Evolutionary conservation across 345 rosid genomes (phyloP), one percentile per base, ranked within the genome.

Genomic region (Eutrema yunnanense): DNA sequence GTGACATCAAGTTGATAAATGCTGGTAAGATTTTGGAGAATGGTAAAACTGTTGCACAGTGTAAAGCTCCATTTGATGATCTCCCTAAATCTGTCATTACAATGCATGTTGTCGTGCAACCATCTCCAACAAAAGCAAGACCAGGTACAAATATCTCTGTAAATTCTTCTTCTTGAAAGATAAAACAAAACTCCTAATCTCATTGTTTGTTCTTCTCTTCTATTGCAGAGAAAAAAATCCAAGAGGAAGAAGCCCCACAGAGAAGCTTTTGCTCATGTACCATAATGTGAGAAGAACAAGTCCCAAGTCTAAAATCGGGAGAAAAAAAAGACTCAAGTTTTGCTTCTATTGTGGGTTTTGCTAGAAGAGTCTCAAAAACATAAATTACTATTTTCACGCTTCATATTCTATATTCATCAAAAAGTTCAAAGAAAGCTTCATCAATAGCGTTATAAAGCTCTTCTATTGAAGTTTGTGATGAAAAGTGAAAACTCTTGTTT

Each of bases 71-170:
- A 4, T 91, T 88, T 72, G 96, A 88, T 32, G 92, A 89, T 62
- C 90, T 91, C 68, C 83, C 88, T 5, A 82, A 79, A 49, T 89
- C 84, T 13, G 85, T 84, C 62, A 89, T 91, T 56, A 91, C 92
- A 69, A 95, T 95, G 99, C 99, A 95, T 67, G 97, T 95, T 64
- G 96, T 91, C 5, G 96, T 89, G 78, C 97, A 91, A 81, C 93
- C 87, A 51, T 79, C 96, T 68, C 57, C 84, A 58, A 74, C 86
- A 1, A 91, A 91, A 80, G 75, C 89, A 22, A 95, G 89, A 82
- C 73, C 97, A 22, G 26, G 26, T 22, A 22, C 26, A 22, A 22
- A 22, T 22, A 22, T 22, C 26, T 22, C 26, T 22, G 26, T 22
- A 22, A 22, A 22, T 22, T 22, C 26, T 22, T 22, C 26, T 22